Conservation (phyloP, 2,329 filamentous ascomycete genomes). For the Penicillium sp. region DNA sequence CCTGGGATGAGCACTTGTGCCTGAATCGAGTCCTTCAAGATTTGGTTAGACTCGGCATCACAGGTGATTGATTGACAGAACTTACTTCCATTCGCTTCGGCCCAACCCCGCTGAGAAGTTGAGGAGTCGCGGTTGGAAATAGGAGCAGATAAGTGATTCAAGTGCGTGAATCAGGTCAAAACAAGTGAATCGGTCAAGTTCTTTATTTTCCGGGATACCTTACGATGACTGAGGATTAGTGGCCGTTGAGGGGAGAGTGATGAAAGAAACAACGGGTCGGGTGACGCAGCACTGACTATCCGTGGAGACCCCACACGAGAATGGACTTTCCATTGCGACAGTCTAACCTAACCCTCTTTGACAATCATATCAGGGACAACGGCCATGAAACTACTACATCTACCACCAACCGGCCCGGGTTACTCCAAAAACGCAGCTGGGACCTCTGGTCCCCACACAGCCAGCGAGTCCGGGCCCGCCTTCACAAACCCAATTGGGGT, state of each 20-base stretch:
- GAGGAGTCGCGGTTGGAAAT: neutral
- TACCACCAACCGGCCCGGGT: neutral
- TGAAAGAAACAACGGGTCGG: neutral
- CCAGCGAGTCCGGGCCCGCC: conserved; percentile 36
- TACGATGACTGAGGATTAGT: neutral
- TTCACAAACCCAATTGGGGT: conserved; percentile 37
- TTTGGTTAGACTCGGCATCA: neutral
- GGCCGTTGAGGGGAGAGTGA: neutral
- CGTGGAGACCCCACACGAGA: neutral
- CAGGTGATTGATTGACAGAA: neutral
- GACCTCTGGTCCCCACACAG: conserved; percentile 34
- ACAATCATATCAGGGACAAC: neutral
- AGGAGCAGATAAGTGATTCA: neutral
- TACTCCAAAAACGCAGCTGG: neutral
- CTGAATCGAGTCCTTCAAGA: neutral
- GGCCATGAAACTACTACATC: neutral
- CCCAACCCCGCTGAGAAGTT: neutral
- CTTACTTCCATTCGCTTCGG: neutral
- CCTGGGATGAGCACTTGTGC: neutral
- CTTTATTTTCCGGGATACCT: too few species aligned
- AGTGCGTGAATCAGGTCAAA: neutral
- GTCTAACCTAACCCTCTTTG: neutral
- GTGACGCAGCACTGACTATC: neutral
- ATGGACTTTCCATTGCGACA: neutral
- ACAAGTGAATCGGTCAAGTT: too few species aligned